Evolutionary conservation across 2,329 filamentous ascomycete species (phyloP).

Genomic region (Colletotrichum horii): DNA sequence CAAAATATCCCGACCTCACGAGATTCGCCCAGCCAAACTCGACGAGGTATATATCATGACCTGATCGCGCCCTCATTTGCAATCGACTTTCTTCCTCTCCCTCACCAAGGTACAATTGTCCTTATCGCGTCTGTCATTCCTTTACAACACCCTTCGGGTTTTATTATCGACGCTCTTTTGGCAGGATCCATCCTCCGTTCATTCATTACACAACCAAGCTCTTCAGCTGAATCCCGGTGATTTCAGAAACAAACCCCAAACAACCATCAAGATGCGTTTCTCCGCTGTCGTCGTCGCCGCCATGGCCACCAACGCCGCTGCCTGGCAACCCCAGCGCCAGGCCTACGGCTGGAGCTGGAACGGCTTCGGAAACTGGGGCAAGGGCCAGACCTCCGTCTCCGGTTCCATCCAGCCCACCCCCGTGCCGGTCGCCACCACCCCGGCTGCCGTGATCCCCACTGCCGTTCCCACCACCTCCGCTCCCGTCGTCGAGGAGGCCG

Average conservation of each 20-base stretch:
- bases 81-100: neutral
- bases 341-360: slow-evolving; percentile 7
- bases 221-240: slow-evolving; percentile 10
- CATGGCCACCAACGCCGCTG: slow-evolving; percentile 17
- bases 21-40: neutral
- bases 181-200: slow-evolving; percentile 19
- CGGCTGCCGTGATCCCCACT: neutral
- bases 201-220: neutral
- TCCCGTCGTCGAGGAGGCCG: slow-evolving; percentile 1
- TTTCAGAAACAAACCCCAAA: neutral
- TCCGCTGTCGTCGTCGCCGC: slow-evolving; percentile 14
- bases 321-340: neutral
- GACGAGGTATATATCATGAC: neutral
- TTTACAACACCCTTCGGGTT: slow-evolving; percentile 1
- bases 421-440: neutral
- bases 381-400: neutral
- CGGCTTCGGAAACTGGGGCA: neutral
- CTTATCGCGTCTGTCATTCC: slow-evolving; percentile 6
- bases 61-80: neutral
- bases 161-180: slow-evolving; percentile 14
- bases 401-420: neutral
- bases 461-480: slow-evolving; percentile 25
- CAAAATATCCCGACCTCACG: neutral
- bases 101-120: neutral
- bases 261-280: slow-evolving; percentile 19